These are phyloP conservation scores for Apiotrichum sp. DNA, from an alignment of 1,284 basidiomycete genomes.

Conservation along the genomic window DNA sequence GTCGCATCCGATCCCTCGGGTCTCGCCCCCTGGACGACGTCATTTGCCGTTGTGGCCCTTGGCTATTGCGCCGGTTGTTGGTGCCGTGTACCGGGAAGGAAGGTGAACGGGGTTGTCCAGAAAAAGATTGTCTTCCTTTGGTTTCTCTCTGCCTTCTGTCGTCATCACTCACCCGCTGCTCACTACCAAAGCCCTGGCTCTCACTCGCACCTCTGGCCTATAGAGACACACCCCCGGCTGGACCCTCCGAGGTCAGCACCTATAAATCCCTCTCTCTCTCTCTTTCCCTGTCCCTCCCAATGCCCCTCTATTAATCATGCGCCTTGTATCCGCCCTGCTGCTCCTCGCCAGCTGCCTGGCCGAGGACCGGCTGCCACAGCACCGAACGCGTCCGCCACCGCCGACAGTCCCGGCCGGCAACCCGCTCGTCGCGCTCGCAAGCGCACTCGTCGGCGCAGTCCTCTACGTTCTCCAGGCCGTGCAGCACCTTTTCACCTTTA, in stretches of 20 bases:
- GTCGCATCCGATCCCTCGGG: no score
- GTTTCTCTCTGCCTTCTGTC: no score
- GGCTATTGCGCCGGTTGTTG: no score
- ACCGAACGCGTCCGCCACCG: conserved; percentile 4
- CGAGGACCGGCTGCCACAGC: background rate
- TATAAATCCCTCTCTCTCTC: background rate
- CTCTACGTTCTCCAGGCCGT: conserved; percentile 72
- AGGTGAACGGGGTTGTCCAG: no score
- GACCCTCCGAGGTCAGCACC: background rate
- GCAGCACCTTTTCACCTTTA: conserved; percentile 63
- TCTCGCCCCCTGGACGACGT: no score
- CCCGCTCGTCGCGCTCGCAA: conserved; percentile 66
- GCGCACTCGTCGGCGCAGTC: conserved; percentile 78
- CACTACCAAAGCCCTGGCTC: no score
- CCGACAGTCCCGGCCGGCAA: conserved; percentile 31
- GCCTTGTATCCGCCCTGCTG: background rate
- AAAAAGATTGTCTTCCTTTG: no score
- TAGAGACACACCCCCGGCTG: no score
- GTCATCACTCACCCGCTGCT: no score
- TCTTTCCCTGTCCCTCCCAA: background rate
- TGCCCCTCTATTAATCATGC: background rate
- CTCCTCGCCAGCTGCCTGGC: background rate
- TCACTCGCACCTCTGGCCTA: no score
- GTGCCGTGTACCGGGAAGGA: no score
- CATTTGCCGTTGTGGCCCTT: no score